phyloP scores from a whole-genome alignment of 768 basidiomycete genomes.

The Boletus bicolor region DNA sequence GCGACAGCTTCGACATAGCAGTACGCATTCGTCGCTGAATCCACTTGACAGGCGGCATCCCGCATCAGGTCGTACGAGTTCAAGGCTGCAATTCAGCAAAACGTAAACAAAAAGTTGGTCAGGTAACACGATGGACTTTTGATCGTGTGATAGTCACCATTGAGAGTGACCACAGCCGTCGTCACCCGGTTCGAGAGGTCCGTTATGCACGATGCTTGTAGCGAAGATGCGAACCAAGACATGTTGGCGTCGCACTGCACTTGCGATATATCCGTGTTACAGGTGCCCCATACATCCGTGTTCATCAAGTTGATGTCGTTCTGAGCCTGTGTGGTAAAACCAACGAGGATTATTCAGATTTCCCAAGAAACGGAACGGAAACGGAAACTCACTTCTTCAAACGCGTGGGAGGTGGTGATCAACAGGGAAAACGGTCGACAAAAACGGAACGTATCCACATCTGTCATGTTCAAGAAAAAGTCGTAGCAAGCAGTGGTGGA shows the following conservation, averaged over 20 bases:
- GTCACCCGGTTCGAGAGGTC: constrained; percentile 55
- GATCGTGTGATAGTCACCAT: constrained; percentile 39
- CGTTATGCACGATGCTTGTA: constrained; percentile 49
- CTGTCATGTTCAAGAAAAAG: constrained; percentile 78
- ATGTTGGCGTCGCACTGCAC: constrained; percentile 66
- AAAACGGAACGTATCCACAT: constrained; percentile 53
- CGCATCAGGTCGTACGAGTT: constrained; percentile 62
- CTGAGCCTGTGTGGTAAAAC: constrained; percentile 51
- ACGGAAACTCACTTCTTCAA: constrained; percentile 46
- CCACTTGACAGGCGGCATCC: constrained; percentile 53
- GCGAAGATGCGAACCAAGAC: constrained; percentile 51
- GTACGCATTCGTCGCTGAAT: constrained; percentile 60
- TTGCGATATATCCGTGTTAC: constrained; percentile 52
- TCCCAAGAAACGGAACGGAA: background rate
- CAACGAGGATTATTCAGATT: background rate
- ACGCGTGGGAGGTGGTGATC: constrained; percentile 49
- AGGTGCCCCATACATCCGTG: constrained; percentile 72
- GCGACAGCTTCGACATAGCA: constrained; percentile 69
- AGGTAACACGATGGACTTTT: background rate
- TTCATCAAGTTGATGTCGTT: constrained; percentile 61
- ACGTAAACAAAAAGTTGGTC: background rate
- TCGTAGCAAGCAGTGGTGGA: constrained; percentile 58
- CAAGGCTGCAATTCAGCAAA: constrained; percentile 43
- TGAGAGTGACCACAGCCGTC: constrained; percentile 52
- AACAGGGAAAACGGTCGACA: constrained; percentile 77